phyloP scores from a whole-genome alignment of 2,329 filamentous ascomycete species.

The Anthostomella pinea region DNA sequence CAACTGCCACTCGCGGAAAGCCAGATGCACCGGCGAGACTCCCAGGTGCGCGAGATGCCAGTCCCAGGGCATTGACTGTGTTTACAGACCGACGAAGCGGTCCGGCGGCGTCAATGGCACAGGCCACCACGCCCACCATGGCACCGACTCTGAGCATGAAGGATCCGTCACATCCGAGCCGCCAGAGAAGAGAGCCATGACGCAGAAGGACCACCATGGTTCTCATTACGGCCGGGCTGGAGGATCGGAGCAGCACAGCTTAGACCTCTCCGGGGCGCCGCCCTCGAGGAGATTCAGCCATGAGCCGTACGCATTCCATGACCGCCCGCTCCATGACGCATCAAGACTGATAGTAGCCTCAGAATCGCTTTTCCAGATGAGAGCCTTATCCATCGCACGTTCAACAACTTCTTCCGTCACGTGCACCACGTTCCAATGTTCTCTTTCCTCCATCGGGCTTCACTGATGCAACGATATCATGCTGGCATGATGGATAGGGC shows the following conservation, averaged over 20 bases:
- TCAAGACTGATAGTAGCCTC: constrained; percentile 28
- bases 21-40: constrained; percentile 55
- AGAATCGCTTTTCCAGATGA: constrained; percentile 44
- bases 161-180: constrained; percentile 33
- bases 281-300: constrained; percentile 16
- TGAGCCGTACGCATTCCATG: constrained; percentile 26
- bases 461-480: constrained; percentile 58
- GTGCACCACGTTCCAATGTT: constrained; percentile 59
- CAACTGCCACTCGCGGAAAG: constrained; percentile 57
- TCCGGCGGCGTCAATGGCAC: constrained; percentile 26
- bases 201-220: constrained; percentile 29
- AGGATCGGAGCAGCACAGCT: constrained; percentile 25
- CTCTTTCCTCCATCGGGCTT: constrained; percentile 57
- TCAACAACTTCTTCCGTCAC: constrained; percentile 57
- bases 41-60: constrained; percentile 53
- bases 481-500: constrained; percentile 54
- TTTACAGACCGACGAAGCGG: constrained; percentile 44
- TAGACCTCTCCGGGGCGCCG: constrained; percentile 17
- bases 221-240: constrained; percentile 30
- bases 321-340: constrained; percentile 9
- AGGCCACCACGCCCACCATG: constrained; percentile 20
- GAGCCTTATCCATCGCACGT: constrained; percentile 48
- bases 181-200: constrained; percentile 31
- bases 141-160: constrained; percentile 32
- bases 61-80: constrained; percentile 52